Evolutionary conservation across 208 protist genomes (phyloP), one percentile per base, ranked within the genome.

Genomic region (Crithidia expoeki): DNA sequence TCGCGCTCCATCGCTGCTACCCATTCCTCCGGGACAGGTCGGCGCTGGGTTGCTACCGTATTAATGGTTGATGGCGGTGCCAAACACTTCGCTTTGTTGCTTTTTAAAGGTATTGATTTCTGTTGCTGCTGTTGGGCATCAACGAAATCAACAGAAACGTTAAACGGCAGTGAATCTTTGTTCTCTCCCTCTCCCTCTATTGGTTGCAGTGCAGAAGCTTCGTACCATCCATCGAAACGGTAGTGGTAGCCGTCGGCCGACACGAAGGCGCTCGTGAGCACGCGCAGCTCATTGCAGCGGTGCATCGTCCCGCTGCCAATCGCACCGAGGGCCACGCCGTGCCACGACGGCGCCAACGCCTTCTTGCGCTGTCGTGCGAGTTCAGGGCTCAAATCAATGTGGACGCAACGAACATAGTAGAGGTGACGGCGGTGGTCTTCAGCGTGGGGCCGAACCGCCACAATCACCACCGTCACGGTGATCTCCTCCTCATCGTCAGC

Each of bases 171-270:
- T n/a, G n/a, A n/a, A n/a, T n/a, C n/a, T n/a, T n/a, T n/a, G n/a
- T n/a, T n/a, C n/a, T n/a, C n/a, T n/a, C n/a, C n/a, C n/a, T n/a
- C 53, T 25, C 55, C 60, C 21, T 52, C 32, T 4, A 66, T 19
- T 17, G n/a, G 14, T 2, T 55, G 30, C 60, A 57, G 33, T 16
- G 52, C 16, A 17, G 19, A 25, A 6, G 36, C 72, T 9, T 93
- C 84, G 78, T 93, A 93, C 85, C 87, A 93, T 51, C 87, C 87
- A 40, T 88, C 83, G 55, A 78, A 85, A 57, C 74, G 72, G 74
- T 93, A 93, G 67, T 73, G 71, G 67, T 90, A 93, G 27, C 87
- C 87, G 28, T 80, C 67, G 16, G 57, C 53, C 5, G 86, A 92
- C 11, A 72, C 72, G 28, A 88, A 72, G 23, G 60, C 56, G 34